Evolutionary conservation across 2,329 filamentous ascomycete species (phyloP).

Genomic region (Fusarium acutatum): DNA sequence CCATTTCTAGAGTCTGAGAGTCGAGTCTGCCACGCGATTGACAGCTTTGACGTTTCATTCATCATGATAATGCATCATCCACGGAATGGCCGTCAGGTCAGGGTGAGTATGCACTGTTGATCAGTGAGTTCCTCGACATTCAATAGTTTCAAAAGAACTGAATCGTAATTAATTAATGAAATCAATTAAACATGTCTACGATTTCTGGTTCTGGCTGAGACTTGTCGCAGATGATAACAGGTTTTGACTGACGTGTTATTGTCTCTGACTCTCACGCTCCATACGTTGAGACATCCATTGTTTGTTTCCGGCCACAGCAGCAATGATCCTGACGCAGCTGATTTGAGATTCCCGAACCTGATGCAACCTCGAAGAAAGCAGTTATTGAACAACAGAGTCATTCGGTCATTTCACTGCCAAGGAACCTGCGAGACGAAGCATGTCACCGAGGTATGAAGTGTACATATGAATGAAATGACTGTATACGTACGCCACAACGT

Average conservation of each 20-base stretch:
- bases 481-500: conserved; percentile 1
- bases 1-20: neutral
- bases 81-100: conserved; percentile 12
- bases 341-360: conserved; percentile 1
- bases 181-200: conserved; percentile 11
- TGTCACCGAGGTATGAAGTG: conserved; percentile 8
- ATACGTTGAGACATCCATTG: neutral
- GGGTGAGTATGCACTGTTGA: neutral
- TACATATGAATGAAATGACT: neutral
- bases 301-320: conserved; percentile 4
- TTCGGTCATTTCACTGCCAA: neutral
- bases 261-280: neutral
- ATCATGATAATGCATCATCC: conserved; percentile 1
- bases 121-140: neutral
- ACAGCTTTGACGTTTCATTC: conserved; percentile 28
- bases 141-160: conserved; percentile 6
- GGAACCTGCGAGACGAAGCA: neutral
- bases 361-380: neutral
- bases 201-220: neutral
- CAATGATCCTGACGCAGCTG: neutral
- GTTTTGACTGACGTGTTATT: neutral
- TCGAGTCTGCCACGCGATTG: conserved; percentile 29
- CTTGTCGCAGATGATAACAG: conserved; percentile 13
- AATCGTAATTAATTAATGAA: neutral
- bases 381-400: neutral